Conservation (phyloP, 2,329 filamentous ascomycete species). For the Claviceps sp. region DNA sequence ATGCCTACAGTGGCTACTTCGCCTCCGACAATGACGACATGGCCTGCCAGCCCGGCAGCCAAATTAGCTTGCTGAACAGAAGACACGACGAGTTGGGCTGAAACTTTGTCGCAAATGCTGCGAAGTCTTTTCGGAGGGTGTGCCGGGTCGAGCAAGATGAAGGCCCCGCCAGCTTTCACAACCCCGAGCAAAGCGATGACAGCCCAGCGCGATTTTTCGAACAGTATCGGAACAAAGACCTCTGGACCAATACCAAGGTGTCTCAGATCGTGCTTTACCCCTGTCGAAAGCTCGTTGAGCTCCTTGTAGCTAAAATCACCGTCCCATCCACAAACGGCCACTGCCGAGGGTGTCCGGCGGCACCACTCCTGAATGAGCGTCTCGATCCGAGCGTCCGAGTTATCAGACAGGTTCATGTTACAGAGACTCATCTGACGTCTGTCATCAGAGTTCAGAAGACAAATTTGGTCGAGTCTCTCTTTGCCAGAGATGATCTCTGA, state of each 20-base stretch:
- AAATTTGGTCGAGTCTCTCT: not conserved
- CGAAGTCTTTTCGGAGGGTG: not conserved
- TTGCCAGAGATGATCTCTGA: not conserved
- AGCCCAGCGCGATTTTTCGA: slow-evolving; percentile 6
- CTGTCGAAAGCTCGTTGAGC: slow-evolving; percentile 10
- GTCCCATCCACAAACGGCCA: slow-evolving; percentile 16
- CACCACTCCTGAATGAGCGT: not conserved
- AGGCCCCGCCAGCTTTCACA: slow-evolving; percentile 1
- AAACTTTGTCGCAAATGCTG: not conserved
- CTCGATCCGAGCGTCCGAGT: not conserved
- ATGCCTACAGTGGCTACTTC: not conserved
- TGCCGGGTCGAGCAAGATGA: slow-evolving; percentile 6
- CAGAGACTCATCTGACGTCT: not conserved
- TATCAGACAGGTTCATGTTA: not conserved
- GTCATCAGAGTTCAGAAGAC: not conserved
- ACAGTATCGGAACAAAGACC: slow-evolving; percentile 1
- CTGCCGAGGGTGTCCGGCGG: not conserved
- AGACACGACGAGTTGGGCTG: not conserved
- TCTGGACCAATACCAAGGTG: not conserved
- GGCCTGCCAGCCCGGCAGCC: not conserved
- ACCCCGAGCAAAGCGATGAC: slow-evolving; percentile 3
- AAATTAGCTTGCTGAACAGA: not conserved
- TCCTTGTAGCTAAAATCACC: slow-evolving; percentile 26
- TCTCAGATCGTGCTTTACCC: slow-evolving; percentile 2
- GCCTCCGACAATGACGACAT: not conserved